Base-by-base conservation (phyloP, 306 rosid genomes). In the Vigna unguiculata region DNA sequence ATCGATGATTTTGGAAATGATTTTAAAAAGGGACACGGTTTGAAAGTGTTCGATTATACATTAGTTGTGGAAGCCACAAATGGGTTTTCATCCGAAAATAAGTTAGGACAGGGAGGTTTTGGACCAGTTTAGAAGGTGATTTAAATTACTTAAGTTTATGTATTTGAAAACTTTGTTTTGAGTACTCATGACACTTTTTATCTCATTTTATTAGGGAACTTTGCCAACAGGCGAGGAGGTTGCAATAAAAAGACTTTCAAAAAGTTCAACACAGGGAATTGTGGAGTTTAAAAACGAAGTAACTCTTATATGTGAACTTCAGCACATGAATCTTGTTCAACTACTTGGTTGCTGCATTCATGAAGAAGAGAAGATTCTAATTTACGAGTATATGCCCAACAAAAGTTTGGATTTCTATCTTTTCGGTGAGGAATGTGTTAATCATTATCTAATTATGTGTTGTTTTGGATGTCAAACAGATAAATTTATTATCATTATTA, bases 71-170 rank as follows among this genome's bases (percentile, higher is more conserved):
- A 9, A 9, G 84, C 74, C 5, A 76, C 87, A 32, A 15, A 21
- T 13, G 34, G n/a, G 28, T 80, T 84, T 64, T 66, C 82, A 11
- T n/a, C 15, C 0, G 68, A 59, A 58, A 80, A 76, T 25, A 47
- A 57, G 61, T 45, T 83, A 46, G 84, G 84, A 49, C 54, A 79
- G 5, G 83, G 86, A 43, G 86, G 86, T 1, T 83, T 78, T 77
- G 86, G 83, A 49, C 80, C 80, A 25, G 80, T 82, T 48, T 82
- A 82, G 57, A 83, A 72, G 86, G 80, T 83, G n/a, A 24, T 5
- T 24, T 15, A 45, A 67, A 45, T 14, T 25, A 3, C n/a, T 2
- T 11, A 0, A 17, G 19, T 4, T 22, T 70, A 19, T 34, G 4
- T 9, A 28, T 69, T 69, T 57, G 0, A 5, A 3, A 24, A 13